Evolutionary conservation across 176 grass and related monocot genomes (phyloP).

Genomic region (maize (Zea mays)): Zm-B73-REFERENCE-NAM-5.0 NC_050096.1:41144501-41145000

Average conservation of each 20-base stretch:
- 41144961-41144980: constrained; percentile 36
- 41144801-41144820: constrained; percentile 53
- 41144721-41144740: constrained; percentile 40
- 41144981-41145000: constrained; percentile 52
- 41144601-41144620: constrained; percentile 42
- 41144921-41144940: constrained; percentile 48
- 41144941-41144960: constrained; percentile 50
- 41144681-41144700: not conserved
- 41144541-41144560: constrained; percentile 43
- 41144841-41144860: constrained; percentile 49
- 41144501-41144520: not conserved
- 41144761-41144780: constrained; percentile 31
- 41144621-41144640: constrained; percentile 19
- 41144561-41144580: constrained; percentile 52
- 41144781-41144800: constrained; percentile 56
- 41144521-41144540: constrained; percentile 28
- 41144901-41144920: constrained; percentile 54
- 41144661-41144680: constrained; percentile 41
- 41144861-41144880: constrained; percentile 41
- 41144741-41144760: constrained; percentile 15
- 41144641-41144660: constrained; percentile 46
- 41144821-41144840: constrained; percentile 59
- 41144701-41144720: constrained; percentile 52
- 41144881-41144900: constrained; percentile 59
- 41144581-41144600: not conserved